Conservation (phyloP, 164 flowering plant genomes). For the Cinnamomum micranthum region DNA sequence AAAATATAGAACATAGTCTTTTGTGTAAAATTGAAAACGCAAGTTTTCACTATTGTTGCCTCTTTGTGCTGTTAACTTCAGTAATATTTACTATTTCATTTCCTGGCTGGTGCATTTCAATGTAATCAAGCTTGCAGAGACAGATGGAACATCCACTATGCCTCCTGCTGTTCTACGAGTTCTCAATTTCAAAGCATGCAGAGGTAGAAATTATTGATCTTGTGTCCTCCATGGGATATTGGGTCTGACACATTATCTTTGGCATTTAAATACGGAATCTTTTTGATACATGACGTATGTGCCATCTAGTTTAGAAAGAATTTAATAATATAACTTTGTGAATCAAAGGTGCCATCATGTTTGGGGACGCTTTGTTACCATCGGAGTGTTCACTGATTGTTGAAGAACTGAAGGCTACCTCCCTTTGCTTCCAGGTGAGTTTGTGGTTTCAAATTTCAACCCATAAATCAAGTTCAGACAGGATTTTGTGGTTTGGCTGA, state of each 20-base stretch:
- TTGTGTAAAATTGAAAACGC: no score
- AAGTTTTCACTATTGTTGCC: not conserved
- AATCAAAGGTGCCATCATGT: constrained; percentile 89
- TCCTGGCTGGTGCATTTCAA: not conserved
- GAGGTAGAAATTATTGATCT: constrained; percentile 46
- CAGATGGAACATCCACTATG: constrained; percentile 86
- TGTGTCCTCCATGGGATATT: not conserved
- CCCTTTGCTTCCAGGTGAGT: constrained; percentile 89
- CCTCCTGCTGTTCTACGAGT: constrained; percentile 84
- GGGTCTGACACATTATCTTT: not conserved
- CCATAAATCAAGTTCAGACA: not conserved
- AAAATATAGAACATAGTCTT: no score
- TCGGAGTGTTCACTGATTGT: constrained; percentile 94
- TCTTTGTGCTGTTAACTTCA: not conserved
- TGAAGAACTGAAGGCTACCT: constrained; percentile 82
- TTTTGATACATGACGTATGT: not conserved
- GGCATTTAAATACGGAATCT: not conserved
- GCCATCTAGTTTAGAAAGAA: not conserved
- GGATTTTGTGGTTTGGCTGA: not conserved
- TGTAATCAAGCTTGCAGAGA: constrained; percentile 70
- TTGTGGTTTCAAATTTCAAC: constrained; percentile 5
- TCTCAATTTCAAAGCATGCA: constrained; percentile 88
- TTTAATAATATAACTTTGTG: not conserved
- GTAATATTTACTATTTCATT: not conserved
- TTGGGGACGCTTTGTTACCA: constrained; percentile 85